phyloP scores from a whole-genome alignment of 495 filamentous ascomycete species.

The Neurospora sp. region DNA sequence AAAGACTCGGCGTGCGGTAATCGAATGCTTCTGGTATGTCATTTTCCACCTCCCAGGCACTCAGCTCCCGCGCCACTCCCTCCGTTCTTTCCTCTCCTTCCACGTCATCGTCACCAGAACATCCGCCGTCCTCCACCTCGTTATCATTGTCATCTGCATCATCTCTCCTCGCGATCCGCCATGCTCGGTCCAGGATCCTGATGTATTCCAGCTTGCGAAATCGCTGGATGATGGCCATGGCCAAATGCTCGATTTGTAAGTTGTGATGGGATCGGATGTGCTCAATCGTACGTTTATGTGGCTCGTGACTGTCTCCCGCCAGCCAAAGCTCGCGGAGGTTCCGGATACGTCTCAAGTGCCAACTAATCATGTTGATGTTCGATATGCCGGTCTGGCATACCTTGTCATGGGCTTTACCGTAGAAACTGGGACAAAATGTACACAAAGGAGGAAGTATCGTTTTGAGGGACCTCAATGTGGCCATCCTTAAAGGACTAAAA shows the following conservation, averaged over 20 bases:
- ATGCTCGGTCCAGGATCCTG: neutral
- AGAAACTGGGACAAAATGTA: neutral
- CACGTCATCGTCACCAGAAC: neutral
- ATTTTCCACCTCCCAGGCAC: neutral
- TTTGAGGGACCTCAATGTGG: neutral
- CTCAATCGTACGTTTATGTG: neutral
- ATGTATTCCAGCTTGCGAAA: neutral
- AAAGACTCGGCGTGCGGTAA: neutral
- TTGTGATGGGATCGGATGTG: neutral
- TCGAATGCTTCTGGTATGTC: neutral
- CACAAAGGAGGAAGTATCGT: neutral
- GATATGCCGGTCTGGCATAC: neutral
- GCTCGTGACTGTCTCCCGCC: neutral
- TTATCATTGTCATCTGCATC: neutral
- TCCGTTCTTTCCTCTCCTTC: neutral
- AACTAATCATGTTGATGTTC: neutral
- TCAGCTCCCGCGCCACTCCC: neutral
- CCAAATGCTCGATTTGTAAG: neutral
- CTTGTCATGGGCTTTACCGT: neutral
- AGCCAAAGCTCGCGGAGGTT: neutral
- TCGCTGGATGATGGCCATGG: neutral
- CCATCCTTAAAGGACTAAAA: neutral
- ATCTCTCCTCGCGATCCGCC: neutral
- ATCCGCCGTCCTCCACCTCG: neutral
- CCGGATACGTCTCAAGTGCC: neutral